phyloP scores from a whole-genome alignment of 2,329 filamentous ascomycete species.

The Hymenoscyphus linearis region DNA sequence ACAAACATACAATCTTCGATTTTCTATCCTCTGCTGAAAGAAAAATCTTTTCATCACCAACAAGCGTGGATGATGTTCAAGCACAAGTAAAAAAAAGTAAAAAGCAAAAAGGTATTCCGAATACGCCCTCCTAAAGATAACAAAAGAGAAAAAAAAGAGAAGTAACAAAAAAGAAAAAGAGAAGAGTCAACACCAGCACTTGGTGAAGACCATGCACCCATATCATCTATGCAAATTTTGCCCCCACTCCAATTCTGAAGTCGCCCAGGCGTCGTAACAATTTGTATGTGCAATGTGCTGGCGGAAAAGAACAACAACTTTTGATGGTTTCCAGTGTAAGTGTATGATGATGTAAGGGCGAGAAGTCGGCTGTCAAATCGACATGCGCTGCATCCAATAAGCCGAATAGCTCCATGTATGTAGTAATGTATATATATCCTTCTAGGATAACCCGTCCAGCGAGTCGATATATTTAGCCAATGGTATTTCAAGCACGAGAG shows the following conservation, averaged over 20 bases:
- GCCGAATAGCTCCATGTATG: background rate
- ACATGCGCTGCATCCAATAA: background rate
- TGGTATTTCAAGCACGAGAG: background rate
- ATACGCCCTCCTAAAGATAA: background rate
- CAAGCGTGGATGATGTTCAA: background rate
- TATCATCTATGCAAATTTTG: conserved; percentile 2
- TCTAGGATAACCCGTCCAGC: background rate
- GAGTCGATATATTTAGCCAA: background rate
- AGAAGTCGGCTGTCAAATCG: background rate
- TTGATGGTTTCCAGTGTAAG: background rate
- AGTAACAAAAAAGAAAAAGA: background rate
- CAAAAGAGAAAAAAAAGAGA: background rate
- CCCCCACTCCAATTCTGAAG: background rate
- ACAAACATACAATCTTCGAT: background rate
- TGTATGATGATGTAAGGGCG: background rate
- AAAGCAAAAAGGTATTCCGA: conserved; percentile 1
- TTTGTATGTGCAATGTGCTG: background rate
- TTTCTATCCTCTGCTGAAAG: too few relatives aligned
- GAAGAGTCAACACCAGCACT: conserved; percentile 10
- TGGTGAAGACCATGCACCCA: conserved; percentile 4
- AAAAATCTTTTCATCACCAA: background rate
- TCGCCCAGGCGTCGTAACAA: background rate
- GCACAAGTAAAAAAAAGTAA: background rate
- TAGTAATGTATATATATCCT: background rate
- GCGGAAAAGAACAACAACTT: background rate